These are phyloP conservation scores for Penicillium sp. DNA, from an alignment of 2,329 filamentous ascomycete genomes.

Conservation along the genomic window DNA sequence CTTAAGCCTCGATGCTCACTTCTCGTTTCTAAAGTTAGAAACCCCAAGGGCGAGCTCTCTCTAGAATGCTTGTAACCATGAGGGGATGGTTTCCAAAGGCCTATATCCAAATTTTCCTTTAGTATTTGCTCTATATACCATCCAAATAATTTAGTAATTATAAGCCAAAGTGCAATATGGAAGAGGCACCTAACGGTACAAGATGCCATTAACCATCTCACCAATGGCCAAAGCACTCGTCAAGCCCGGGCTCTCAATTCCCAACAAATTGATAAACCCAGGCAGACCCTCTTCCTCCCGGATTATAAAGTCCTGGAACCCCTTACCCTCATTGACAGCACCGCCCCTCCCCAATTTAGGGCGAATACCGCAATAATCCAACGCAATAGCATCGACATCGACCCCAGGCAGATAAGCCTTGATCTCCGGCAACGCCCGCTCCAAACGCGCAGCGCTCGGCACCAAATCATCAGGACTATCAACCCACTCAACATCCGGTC, in stretches of 20 bases:
- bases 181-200: constrained; percentile 40
- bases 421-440: constrained; percentile 70
- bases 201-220: constrained; percentile 64
- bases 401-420: constrained; percentile 73
- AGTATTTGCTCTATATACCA: neutral
- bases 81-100: neutral
- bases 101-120: neutral
- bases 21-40: neutral
- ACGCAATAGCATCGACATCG: constrained; percentile 60
- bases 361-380: constrained; percentile 89
- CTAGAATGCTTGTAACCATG: neutral
- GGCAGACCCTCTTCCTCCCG: constrained; percentile 70
- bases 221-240: constrained; percentile 84
- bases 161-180: neutral
- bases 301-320: constrained; percentile 83
- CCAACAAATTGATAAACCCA: constrained; percentile 85
- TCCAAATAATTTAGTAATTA: neutral
- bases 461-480: constrained; percentile 66
- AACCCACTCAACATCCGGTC: constrained; percentile 94
- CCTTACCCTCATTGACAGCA: constrained; percentile 53
- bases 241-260: constrained; percentile 89
- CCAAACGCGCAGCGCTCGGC: constrained; percentile 62
- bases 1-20: neutral
- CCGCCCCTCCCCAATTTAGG: constrained; percentile 72
- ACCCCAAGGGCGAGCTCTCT: neutral